These are phyloP conservation scores for Astrothelium macrocarpum DNA, from an alignment of 495 filamentous ascomycete genomes.

Conservation along the genomic window DNA sequence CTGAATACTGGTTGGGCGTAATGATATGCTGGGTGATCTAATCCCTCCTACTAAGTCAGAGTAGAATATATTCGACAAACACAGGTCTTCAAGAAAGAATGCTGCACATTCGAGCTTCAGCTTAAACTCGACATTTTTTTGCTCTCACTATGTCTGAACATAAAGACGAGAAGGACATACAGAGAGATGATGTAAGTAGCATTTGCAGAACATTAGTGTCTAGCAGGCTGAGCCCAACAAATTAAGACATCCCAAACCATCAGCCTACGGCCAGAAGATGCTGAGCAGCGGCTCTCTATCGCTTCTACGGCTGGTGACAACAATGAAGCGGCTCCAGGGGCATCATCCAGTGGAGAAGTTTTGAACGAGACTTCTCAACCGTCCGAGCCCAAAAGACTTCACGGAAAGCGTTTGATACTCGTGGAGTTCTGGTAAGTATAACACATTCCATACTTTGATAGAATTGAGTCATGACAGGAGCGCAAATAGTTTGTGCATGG, in stretches of 20 bases:
- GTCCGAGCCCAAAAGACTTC: slow-evolving; percentile 2
- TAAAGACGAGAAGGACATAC: background rate
- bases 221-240: slow-evolving; percentile 1
- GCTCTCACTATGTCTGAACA: background rate
- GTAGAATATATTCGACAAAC: background rate
- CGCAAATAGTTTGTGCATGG: slow-evolving; percentile 4
- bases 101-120: slow-evolving; percentile 5
- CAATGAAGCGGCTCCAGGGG: background rate
- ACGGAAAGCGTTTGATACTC: background rate
- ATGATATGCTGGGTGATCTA: background rate
- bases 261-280: background rate
- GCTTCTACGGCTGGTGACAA: background rate
- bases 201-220: background rate
- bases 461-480: background rate
- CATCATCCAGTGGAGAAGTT: background rate
- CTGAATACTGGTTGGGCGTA: background rate
- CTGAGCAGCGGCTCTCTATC: background rate
- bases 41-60: background rate
- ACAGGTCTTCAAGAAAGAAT: background rate
- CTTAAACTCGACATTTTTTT: background rate
- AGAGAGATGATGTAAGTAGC: slow-evolving; percentile 1
- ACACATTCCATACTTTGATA: background rate
- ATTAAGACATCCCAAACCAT: slow-evolving; percentile 4
- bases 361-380: slow-evolving; percentile 1
- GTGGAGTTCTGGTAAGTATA: slow-evolving; percentile 4